Percentiles rank a stretch among this genome's conserved stretches.
These are phyloP conservation scores for Mortierella sp. DNA, from an alignment of 371 early-diverging fungal species.

Conservation along the genomic window DNA sequence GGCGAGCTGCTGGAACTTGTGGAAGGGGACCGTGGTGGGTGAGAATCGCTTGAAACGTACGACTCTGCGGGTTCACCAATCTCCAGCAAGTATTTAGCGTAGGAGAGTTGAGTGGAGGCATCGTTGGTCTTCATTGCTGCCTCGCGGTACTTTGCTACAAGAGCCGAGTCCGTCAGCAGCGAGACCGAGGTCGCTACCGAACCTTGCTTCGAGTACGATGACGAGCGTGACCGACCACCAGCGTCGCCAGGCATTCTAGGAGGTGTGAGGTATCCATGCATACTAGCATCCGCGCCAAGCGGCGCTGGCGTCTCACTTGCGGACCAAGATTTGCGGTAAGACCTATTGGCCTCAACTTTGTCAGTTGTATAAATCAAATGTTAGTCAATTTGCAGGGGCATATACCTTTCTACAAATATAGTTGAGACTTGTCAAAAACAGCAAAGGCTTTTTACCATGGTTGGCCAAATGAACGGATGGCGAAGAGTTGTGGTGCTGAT, in stretches of 20 bases:
- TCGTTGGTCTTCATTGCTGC: conserved; percentile 80
- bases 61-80: conserved; percentile 42
- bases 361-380: conserved; percentile 2
- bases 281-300: not conserved
- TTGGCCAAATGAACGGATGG: conserved; percentile 10
- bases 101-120: conserved; percentile 71
- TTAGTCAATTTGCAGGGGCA: not conserved
- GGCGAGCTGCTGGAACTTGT: conserved; percentile 7
- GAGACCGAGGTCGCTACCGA: conserved; percentile 44
- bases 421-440: not conserved
- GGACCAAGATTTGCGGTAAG: conserved; percentile 41
- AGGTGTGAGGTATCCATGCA: conserved; percentile 25
- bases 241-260: conserved; percentile 15
- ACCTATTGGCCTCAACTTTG: not conserved
- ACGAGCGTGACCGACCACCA: conserved; percentile 8
- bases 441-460: not conserved
- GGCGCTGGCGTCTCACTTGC: conserved; percentile 20
- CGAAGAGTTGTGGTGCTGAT: conserved; percentile 32
- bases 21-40: not conserved
- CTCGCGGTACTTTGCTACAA: conserved; percentile 65
- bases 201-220: conserved; percentile 10
- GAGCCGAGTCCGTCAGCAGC: conserved; percentile 36
- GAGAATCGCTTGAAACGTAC: not conserved
- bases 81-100: conserved; percentile 76
- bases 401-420: too few relatives aligned